Evolutionary conservation across 768 basidiomycete species (phyloP), one percentile per base, ranked within the genome.

Genomic region (Mycena indigotica): DNA sequence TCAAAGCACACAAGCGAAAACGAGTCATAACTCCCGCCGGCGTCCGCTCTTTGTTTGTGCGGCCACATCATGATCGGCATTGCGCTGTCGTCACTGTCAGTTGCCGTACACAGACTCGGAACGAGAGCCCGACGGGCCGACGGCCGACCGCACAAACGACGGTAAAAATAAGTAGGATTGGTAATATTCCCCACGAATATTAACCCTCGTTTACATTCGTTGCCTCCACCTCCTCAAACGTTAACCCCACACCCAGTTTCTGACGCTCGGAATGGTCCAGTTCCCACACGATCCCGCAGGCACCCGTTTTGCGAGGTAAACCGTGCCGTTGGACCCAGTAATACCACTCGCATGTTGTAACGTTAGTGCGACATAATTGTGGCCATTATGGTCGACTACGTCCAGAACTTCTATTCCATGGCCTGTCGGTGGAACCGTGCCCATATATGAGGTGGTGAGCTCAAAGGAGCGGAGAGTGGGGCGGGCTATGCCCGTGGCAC

Each of bases 231-330:
- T 53, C 52, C 10, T 58, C 57, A 16, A 53, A 58, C 13, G 52
- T 32, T 5, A 53, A 16, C 3, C 23, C 25, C 2, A 58, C 49
- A 16, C 57, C 57, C 13, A 58, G 46, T 2, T 30, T 58, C 23
- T 1, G 10, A 23, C 45, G n/a, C 28, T 58, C 57, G 28, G 12
- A 6, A 12, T 58, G 44, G 29, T 50, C 53, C 28, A 58, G 17
- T 12, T 35, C 44, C 30, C 29, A 17, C 29, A 24, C 4, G 13
- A 38, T 13, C 21, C 52, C 12, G 32, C 52, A 15, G 39, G 6
- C 52, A 45, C 19, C 49, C 55, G 55, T 30, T 60, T 60, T 19
- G n/a, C 58, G 35, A 60, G 46, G 29, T 50, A 60, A 16, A 41
- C 53, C 23, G 35, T 25, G 28, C 32, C 53, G 5, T 45, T 52